Evolutionary conservation across 139 green algal genomes (phyloP).

Genomic region (Edaphochlamys debaryana): DNA sequence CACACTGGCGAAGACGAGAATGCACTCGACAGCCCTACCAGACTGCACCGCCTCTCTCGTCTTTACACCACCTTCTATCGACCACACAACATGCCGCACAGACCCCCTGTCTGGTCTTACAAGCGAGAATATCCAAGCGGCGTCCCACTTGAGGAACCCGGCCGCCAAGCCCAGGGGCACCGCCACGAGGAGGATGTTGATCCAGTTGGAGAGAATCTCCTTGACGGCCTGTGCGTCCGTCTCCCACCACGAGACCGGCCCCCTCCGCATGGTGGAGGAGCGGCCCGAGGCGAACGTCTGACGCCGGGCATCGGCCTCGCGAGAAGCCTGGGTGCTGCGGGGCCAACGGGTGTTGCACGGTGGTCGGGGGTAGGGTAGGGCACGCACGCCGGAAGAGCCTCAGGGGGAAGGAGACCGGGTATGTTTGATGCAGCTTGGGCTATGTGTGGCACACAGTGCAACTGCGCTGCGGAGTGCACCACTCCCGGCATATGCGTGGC

Average conservation of each 20-base stretch:
- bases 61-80: too few species aligned
- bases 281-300: not conserved
- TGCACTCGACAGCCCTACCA: not conserved
- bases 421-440: too few species aligned
- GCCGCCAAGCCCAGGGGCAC: not conserved
- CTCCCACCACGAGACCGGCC: not conserved
- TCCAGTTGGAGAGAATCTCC: conserved; percentile 4
- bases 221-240: not conserved
- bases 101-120: not conserved
- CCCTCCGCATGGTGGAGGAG: not conserved
- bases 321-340: not conserved
- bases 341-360: not conserved
- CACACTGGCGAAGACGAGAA: not conserved
- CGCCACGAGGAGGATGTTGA: not conserved
- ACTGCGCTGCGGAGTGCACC: too few species aligned
- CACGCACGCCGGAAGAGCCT: not conserved
- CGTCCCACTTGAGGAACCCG: conserved; percentile 4
- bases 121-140: not conserved
- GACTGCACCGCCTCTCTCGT: too few species aligned
- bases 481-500: too few species aligned
- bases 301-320: not conserved
- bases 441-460: too few species aligned
- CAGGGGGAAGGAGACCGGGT: too few species aligned
- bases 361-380: not conserved
- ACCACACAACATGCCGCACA: not conserved